Percentiles rank a stretch among this genome's conserved stretches.
Evolutionary conservation across 1,284 basidiomycete species (phyloP).

Genomic region (Ustanciosporium gigantosporum): DNA sequence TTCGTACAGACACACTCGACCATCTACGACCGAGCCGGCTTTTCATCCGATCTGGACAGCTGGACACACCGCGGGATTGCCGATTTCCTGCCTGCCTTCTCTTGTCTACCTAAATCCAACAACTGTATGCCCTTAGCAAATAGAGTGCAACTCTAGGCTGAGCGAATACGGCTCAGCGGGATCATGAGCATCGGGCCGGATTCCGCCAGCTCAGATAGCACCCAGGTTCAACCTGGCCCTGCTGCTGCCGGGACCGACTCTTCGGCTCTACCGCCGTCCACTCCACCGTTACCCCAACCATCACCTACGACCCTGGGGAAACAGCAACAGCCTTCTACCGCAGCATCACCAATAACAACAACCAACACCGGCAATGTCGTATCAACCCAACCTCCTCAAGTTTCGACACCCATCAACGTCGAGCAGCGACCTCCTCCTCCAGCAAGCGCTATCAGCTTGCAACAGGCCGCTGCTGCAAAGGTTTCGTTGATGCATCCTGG

Average conservation of each 20-base stretch:
- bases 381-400: no score
- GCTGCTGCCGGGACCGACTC: conserved; percentile 26
- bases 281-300: no score
- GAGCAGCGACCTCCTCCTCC: neutral
- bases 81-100: no score
- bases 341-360: conserved; percentile 10
- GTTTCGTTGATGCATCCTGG: no score
- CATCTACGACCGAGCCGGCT: no score
- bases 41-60: no score
- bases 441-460: conserved; percentile 28
- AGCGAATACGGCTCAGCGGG: conserved; percentile 29
- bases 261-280: conserved; percentile 11
- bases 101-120: no score
- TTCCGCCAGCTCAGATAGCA: conserved; percentile 28
- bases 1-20: no score
- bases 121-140: no score
- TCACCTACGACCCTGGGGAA: conserved; percentile 2
- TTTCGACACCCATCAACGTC: neutral
- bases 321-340: neutral
- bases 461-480: conserved; percentile 13
- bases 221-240: conserved; percentile 38
- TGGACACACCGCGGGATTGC: no score
- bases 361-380: neutral
- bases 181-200: conserved; percentile 39
- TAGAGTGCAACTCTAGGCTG: conserved; percentile 9